Evolutionary conservation across 768 basidiomycete species (phyloP).

Genomic region (Suillus spraguei): DNA sequence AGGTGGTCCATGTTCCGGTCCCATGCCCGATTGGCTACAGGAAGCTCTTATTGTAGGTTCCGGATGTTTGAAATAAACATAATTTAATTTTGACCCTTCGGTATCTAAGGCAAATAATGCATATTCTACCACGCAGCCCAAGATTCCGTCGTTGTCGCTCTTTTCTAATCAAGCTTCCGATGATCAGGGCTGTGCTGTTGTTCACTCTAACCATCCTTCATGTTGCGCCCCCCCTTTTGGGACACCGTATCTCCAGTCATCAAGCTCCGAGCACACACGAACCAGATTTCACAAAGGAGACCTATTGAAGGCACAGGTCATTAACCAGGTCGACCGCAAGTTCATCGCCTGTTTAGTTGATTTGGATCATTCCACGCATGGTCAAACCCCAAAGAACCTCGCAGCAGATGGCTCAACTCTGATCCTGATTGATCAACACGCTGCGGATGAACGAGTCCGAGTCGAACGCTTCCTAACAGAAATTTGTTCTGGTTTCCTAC

Average conservation of each 20-base stretch:
- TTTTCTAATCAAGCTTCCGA: constrained; percentile 17
- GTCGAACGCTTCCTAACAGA: constrained; percentile 82
- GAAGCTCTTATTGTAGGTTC: constrained; percentile 56
- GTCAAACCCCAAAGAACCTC: constrained; percentile 16
- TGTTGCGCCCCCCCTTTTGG: constrained; percentile 21
- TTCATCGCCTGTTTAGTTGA: constrained; percentile 78
- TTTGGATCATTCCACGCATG: constrained; percentile 21
- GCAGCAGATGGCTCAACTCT: constrained; percentile 41
- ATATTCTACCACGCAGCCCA: constrained; percentile 51
- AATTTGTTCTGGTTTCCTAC: constrained; percentile 70
- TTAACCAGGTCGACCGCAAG: constrained; percentile 89
- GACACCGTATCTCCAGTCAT: constrained; percentile 16
- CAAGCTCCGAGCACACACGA: constrained; percentile 23
- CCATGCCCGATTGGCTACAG: constrained; percentile 64
- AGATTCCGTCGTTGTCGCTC: constrained; percentile 41
- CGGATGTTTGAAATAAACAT: constrained; percentile 14
- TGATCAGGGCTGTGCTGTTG: constrained; percentile 11
- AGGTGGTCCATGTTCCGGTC: constrained; percentile 16
- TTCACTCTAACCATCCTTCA: constrained; percentile 11
- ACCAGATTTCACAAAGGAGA: constrained; percentile 52
- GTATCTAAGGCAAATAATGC: constrained; percentile 52
- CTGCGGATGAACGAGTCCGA: constrained; percentile 94
- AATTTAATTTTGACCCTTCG: constrained; percentile 14
- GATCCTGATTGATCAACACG: constrained; percentile 94
- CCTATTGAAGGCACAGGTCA: constrained; percentile 57